A percentile compares a stretch with the other conserved stretches of the same genome.
Evolutionary conservation across 257 asterid species (phyloP).

Genomic region (Cruciata laevipes): DNA sequence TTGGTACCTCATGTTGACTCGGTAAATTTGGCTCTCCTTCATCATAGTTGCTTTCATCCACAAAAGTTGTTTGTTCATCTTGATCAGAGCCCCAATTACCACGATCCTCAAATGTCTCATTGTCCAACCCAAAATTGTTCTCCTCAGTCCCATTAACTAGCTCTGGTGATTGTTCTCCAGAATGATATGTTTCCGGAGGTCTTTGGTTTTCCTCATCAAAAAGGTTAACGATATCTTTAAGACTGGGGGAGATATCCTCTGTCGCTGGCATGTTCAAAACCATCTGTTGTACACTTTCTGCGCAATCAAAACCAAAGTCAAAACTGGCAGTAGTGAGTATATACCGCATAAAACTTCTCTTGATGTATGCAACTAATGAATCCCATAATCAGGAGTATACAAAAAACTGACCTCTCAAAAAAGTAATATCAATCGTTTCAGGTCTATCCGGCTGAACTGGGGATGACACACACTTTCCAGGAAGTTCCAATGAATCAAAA

Average conservation of each 20-base stretch:
- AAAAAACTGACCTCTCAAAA: conserved; percentile 63
- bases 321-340: conserved; percentile 1
- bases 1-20: conserved; percentile 39
- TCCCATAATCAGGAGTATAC: conserved; percentile 17
- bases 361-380: conserved; percentile 11
- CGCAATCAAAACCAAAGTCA: conserved; percentile 8
- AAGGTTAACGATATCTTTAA: conserved; percentile 50
- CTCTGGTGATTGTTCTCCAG: conserved; percentile 33
- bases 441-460: conserved; percentile 28
- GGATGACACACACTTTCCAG: conserved; percentile 56
- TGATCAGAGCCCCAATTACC: conserved; percentile 63
- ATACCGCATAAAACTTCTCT: not conserved
- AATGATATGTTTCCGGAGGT: conserved; percentile 42
- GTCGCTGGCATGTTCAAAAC: conserved; percentile 46
- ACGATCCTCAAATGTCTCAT: conserved; percentile 39
- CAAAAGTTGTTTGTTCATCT: conserved; percentile 51
- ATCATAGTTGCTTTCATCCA: conserved; percentile 44
- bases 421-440: conserved; percentile 62
- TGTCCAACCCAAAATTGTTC: conserved; percentile 29
- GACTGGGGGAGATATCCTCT: conserved; percentile 78
- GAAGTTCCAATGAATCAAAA: conserved; percentile 83
- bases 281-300: conserved; percentile 76
- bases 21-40: conserved; percentile 46
- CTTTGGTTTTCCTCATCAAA: conserved; percentile 54
- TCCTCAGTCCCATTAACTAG: conserved; percentile 34